Evolutionary conservation across 352 stramenopile genomes (phyloP), one percentile per base, ranked within the genome.

Genomic region (Phytophthora litchii): DNA sequence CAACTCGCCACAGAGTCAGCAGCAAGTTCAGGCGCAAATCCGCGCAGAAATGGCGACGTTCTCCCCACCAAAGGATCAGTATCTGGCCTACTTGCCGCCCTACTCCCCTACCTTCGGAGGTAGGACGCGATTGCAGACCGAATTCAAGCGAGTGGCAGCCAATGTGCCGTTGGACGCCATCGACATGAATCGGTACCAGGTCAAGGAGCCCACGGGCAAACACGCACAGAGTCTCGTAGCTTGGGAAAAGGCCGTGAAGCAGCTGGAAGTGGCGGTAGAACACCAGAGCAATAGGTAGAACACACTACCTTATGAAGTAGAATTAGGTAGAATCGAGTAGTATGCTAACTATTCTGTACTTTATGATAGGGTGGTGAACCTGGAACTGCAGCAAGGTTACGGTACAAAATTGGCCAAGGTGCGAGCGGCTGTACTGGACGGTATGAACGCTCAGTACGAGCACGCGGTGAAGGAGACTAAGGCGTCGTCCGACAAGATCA

Each of bases 351-450:
- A 2, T 49, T 54, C 8, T 36, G 11, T 34, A 43, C n/a, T 3
- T 34, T 44, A 8, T 3, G 19, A 20, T 51, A 83, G 77, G n/a
- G 77, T 91, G 11, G 60, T 80, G 34, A 92, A 88, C 67, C 55
- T 94, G 27, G 84, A 94, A 60, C 71, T 94, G 29, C 73, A 89
- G 53, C 83, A 94, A 37, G 69, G 70, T 20, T 94, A 92, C 51
- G 82, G 80, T 7, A 70, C 80, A 10, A 89, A 89, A 46, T 52
- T 88, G 36, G 82, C 69, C 57, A 91, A 94, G 54, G 65, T 80
- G 11, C 74, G 80, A 1, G 74, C 79, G 0, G 73, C 78, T 5
- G 57, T 92, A n/a, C 40, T 94, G 29, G 79, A 89, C 44, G 82
- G 81, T 11, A 40, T 92, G 42, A 84, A 86, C 35, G 64, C 78